A percentile compares a stretch with the other conserved stretches of the same genome.
These are phyloP conservation scores for Microsporum ferrugineum DNA, from an alignment of 2,329 filamentous ascomycete genomes.

Conservation along the genomic window DNA sequence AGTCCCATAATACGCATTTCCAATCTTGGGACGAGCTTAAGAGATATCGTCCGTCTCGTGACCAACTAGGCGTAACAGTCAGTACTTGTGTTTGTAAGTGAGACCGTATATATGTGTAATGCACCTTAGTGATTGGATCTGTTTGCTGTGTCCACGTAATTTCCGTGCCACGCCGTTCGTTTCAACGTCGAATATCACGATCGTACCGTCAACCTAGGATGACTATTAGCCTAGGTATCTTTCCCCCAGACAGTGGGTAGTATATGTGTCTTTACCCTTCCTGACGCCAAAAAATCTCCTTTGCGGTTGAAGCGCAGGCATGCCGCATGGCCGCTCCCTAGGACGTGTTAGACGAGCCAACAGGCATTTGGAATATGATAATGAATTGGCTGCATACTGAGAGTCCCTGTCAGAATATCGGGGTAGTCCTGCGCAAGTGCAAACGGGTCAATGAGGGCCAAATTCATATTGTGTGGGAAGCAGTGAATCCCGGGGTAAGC, in stretches of 20 bases:
- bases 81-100: background rate
- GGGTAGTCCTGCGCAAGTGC: constrained; percentile 72
- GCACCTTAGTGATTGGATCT: constrained; percentile 74
- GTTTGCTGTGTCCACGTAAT: constrained; percentile 80
- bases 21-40: constrained; percentile 90
- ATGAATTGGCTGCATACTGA: constrained; percentile 49
- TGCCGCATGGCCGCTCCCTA: constrained; percentile 52
- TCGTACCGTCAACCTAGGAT: constrained; percentile 63
- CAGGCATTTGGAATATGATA: constrained; percentile 21
- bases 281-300: constrained; percentile 89
- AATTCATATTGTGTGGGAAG: constrained; percentile 46
- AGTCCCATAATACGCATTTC: constrained; percentile 93
- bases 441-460: constrained; percentile 60
- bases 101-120: background rate
- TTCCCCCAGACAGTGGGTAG: constrained; percentile 1
- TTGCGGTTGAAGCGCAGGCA: constrained; percentile 80
- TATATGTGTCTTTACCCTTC: constrained; percentile 49
- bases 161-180: constrained; percentile 95
- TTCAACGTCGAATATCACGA: constrained; percentile 94
- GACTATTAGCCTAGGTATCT: background rate
- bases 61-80: constrained; percentile 58
- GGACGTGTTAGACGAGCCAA: constrained; percentile 23
- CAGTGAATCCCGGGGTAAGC: background rate
- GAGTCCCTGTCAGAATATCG: constrained; percentile 74
- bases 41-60: constrained; percentile 76